Conservation (phyloP, 768 basidiomycete genomes). For the Hortiboletus campestris region DNA sequence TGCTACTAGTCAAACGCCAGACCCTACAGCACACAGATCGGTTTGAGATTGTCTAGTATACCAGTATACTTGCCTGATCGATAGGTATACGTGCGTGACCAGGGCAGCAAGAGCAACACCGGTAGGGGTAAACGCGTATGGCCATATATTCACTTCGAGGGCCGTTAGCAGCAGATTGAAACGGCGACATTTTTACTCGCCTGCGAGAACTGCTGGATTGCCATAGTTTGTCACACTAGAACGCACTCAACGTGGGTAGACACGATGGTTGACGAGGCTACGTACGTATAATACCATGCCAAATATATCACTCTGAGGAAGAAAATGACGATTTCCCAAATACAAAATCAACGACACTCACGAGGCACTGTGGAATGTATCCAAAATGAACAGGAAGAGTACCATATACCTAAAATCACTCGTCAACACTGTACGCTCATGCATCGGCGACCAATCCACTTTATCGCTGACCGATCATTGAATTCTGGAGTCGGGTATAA, state of each 20-base stretch:
- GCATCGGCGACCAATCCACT: neutral
- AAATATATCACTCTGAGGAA: constrained; percentile 13
- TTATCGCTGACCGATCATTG: constrained; percentile 12
- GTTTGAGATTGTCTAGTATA: constrained; percentile 4
- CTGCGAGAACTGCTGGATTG: constrained; percentile 13
- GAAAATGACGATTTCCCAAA: too few species aligned
- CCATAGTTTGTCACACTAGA: constrained; percentile 13
- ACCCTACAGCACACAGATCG: constrained; percentile 6
- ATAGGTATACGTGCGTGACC: constrained; percentile 49
- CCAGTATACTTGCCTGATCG: constrained; percentile 36
- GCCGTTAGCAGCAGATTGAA: neutral
- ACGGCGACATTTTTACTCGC: neutral
- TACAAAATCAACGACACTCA: neutral
- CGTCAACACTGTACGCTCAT: neutral
- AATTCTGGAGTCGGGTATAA: constrained; percentile 3
- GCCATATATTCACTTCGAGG: constrained; percentile 43
- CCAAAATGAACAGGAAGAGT: constrained; percentile 16
- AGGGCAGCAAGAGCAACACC: constrained; percentile 46
- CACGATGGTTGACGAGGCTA: too few species aligned
- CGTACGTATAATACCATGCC: constrained; percentile 21
- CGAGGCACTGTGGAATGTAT: constrained; percentile 20
- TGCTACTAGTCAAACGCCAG: constrained; percentile 14
- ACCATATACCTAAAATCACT: constrained; percentile 12
- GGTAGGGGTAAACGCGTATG: constrained; percentile 49
- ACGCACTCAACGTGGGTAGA: neutral